A percentile compares a stretch with the other conserved stretches of the same genome.
These are phyloP conservation scores for Lachnellula occidentalis DNA, from an alignment of 2,329 filamentous ascomycete species.

Conservation along the genomic window DNA sequence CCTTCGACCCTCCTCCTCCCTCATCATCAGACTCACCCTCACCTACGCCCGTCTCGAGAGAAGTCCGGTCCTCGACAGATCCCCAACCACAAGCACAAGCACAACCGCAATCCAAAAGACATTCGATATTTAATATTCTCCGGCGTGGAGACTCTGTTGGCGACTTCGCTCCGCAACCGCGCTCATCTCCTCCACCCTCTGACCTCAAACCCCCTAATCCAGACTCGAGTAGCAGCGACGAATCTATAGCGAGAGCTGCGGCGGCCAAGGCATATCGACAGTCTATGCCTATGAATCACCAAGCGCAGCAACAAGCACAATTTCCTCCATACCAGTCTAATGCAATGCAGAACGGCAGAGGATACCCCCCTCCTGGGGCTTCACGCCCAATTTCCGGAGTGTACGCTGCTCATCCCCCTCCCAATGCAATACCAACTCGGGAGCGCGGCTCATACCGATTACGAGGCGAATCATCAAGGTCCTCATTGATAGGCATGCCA, in stretches of 20 bases:
- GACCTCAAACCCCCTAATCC: constrained; percentile 18
- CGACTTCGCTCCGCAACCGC: constrained; percentile 17
- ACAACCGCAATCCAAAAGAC: constrained; percentile 25
- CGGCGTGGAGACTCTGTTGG: constrained; percentile 24
- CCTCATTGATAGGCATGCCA: constrained; percentile 48
- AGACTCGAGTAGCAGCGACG: constrained; percentile 30
- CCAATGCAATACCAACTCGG: constrained; percentile 35
- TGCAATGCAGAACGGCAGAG: constrained; percentile 35
- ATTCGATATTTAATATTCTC: constrained; percentile 33
- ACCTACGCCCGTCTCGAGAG: constrained; percentile 19
- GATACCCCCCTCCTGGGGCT: constrained; percentile 30
- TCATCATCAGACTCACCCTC: constrained; percentile 2
- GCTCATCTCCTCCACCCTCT: constrained; percentile 15
- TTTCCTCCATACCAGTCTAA: constrained; percentile 40
- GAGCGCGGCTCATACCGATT: constrained; percentile 45
- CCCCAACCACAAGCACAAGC: constrained; percentile 4
- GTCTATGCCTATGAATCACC: constrained; percentile 38
- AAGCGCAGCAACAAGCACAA: constrained; percentile 38
- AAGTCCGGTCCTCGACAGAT: constrained; percentile 25
- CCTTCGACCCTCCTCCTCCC: constrained; percentile 6
- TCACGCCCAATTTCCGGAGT: constrained; percentile 42
- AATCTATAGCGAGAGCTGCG: constrained; percentile 23
- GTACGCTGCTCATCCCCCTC: constrained; percentile 37
- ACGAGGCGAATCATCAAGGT: constrained; percentile 52
- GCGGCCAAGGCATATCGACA: constrained; percentile 35